Evolutionary conservation across 768 basidiomycete species (phyloP), one percentile per base, ranked within the genome.

Genomic region (Candolleomyces eurysporus): DNA sequence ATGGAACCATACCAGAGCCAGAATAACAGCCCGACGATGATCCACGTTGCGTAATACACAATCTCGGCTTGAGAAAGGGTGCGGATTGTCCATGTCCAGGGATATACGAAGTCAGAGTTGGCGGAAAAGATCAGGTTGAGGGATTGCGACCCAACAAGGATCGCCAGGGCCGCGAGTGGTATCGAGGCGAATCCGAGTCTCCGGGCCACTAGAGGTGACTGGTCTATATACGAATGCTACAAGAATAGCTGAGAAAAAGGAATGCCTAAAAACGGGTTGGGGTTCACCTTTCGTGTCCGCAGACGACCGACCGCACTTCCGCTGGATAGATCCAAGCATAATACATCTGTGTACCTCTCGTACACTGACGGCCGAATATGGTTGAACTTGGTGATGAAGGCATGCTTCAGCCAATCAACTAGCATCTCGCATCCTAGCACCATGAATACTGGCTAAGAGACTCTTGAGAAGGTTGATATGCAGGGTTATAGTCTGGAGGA

Each of bases 311-410:
- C 80, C 45, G 87, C 84, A 63, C 88, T 90, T 54, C 85, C 90
- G 63, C 89, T 89, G 6, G 95, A 83, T 16, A 99, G 82, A 71
- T 99, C 97, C 43, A 91, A 89, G 69, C 96, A 98, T 1, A 99
- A 82, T 0, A 99, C 94, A 67, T 99, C 97, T 3, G 89, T 92
- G 72, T 94, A 99, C 16, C 96, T 84, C 64, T 94, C 94, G 66
- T 98, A 99, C 2, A 98, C 94, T 0, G 90, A 91, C 0, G 95
- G 94, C 0, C 96, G 87, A 51, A 99, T 96, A 68, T 98, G 96
- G 67, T 99, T 99, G 79, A 98, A 98, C 73, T 99, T 99, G 55
- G 96, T 96, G 68, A 99, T 98, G 76, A 98, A 99, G 10, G 96
- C 96, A 69, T 99, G 97, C 72, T 99, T 99, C 55, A 98, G 81